These are phyloP conservation scores for Psilocybe azurescens DNA, from an alignment of 768 basidiomycete genomes.

Conservation along the genomic window DNA sequence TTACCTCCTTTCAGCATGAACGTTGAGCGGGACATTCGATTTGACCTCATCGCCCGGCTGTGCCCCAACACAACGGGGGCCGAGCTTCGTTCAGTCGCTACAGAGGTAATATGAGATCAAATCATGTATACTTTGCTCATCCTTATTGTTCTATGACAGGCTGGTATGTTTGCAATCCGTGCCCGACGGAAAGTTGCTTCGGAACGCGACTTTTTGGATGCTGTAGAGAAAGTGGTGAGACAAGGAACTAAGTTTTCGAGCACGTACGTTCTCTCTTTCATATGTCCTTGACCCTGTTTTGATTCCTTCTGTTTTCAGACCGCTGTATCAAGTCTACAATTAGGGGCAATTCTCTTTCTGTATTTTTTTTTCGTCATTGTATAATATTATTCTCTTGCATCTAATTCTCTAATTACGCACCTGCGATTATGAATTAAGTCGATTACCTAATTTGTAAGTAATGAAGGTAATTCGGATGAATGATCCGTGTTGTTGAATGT, in stretches of 20 bases:
- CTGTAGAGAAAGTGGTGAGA: slow-evolving; percentile 97
- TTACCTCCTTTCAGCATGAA: slow-evolving; percentile 63
- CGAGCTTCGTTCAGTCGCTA: slow-evolving; percentile 96
- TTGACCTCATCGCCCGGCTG: slow-evolving; percentile 94
- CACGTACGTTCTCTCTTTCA: slow-evolving; percentile 67
- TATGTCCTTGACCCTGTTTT: slow-evolving; percentile 12
- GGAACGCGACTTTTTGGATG: slow-evolving; percentile 96
- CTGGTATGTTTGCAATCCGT: slow-evolving; percentile 99
- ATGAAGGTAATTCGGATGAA: not conserved
- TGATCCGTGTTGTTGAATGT: slow-evolving; percentile 6
- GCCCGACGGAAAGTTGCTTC: slow-evolving; percentile 95
- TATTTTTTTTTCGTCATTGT: slow-evolving; percentile 5
- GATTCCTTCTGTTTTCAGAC: slow-evolving; percentile 46
- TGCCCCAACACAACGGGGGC: slow-evolving; percentile 99
- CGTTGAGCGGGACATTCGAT: slow-evolving; percentile 95
- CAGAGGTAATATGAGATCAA: slow-evolving; percentile 66
- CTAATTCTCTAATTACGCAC: not conserved
- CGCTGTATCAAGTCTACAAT: slow-evolving; percentile 93
- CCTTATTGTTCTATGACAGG: slow-evolving; percentile 48
- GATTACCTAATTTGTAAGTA: not conserved
- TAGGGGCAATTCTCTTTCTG: slow-evolving; percentile 43
- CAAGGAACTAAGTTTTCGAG: slow-evolving; percentile 98
- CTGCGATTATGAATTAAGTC: not conserved
- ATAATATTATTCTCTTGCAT: slow-evolving; percentile 14
- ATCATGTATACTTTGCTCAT: not conserved